These are phyloP conservation scores for Hydnomerulius pinastri DNA, from an alignment of 768 basidiomycete species.

Conservation along the genomic window DNA sequence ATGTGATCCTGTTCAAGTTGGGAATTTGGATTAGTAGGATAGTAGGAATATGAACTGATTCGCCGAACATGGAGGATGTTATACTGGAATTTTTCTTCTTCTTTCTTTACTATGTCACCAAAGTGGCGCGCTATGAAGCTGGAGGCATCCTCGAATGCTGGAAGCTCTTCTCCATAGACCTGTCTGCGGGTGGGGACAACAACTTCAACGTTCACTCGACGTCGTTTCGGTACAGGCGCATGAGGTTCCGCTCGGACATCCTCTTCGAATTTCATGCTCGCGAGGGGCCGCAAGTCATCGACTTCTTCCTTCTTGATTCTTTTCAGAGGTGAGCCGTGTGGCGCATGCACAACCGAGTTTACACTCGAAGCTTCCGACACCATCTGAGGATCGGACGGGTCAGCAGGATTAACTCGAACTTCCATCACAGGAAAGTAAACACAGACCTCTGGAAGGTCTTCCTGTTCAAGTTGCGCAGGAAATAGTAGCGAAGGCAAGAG, in stretches of 20 bases:
- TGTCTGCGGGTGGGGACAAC: constrained; percentile 13
- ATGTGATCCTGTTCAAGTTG: background rate
- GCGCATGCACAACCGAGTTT: too few species aligned
- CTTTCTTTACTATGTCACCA: constrained; percentile 9
- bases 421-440: too few species aligned
- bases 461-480: too few species aligned
- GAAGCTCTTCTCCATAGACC: constrained; percentile 7
- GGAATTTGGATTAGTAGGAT: background rate
- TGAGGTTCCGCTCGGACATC: background rate
- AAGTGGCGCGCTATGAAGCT: constrained; percentile 12
- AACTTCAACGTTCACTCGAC: constrained; percentile 6
- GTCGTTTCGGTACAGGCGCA: background rate
- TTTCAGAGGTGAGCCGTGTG: background rate
- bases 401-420: too few species aligned
- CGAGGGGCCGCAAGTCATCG: background rate
- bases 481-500: too few species aligned
- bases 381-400: too few species aligned
- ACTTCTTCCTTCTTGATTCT: background rate
- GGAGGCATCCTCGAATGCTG: constrained; percentile 8
- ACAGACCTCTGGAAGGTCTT: too few species aligned
- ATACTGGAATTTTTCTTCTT: constrained; percentile 10
- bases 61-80: background rate
- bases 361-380: too few species aligned
- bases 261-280: background rate
- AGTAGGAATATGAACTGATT: background rate